Evolutionary conservation across 1,284 basidiomycete genomes (phyloP), one percentile per base, ranked within the genome.

Genomic region (Pseudozyma sp.): DNA sequence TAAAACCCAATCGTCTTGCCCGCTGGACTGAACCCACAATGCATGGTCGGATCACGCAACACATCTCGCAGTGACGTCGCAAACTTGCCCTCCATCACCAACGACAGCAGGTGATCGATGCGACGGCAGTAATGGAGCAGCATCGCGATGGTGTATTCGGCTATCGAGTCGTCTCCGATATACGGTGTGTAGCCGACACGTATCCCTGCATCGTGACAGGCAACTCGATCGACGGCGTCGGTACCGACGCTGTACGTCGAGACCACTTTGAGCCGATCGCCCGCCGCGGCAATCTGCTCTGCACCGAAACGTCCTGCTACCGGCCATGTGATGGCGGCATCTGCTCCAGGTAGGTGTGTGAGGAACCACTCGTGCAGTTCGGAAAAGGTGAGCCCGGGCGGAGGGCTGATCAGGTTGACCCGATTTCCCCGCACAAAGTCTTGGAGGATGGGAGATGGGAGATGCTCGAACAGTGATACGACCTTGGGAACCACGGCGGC

Each of bases 61-160:
- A 58, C 55, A 16, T 62, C 59, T 6, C 37, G 13, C 59, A 39
- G 46, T n/a, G 54, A 50, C 5, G 54, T 9, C 7, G 40, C 50
- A n/a, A 62, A 68, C 3, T 30, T 30, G 8, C 29, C 46, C 6
- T 30, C 33, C 37, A 33, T 33, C 11, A 63, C 59, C 2, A 35
- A 10, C 8, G 35, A 19, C 6, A 40, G 34, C 34, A 68, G 35
- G 13, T 14, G 14, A 2, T 17, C 52, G n/a, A 68, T 16, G 8
- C 55, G 30, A 7, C 66, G 49, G 35, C 47, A 62, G 34, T 53
- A 56, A 19, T 57, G 46, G 17, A 68, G 33, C 7, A 68, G 59
- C 66, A 68, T 68, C 3, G 59, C 59, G 3, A 68, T 57, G 3
- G 66, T 68, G 34, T 68, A 68, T 33, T 68, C 59, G 24, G 66